Evolutionary conservation across 2,329 filamentous ascomycete species (phyloP).

Genomic region (Alternaria solani): DNA sequence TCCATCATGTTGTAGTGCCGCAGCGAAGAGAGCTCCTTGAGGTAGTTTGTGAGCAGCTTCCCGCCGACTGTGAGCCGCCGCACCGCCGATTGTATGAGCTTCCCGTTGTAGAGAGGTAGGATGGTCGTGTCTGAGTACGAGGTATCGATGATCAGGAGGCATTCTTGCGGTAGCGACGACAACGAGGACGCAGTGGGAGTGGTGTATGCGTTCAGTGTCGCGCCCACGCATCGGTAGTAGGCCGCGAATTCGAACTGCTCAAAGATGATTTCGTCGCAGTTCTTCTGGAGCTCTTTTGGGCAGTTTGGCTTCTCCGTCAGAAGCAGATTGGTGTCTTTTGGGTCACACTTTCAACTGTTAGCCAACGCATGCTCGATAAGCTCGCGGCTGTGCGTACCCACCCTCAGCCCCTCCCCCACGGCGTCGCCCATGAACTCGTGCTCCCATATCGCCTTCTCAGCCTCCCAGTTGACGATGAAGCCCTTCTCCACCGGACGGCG

Average conservation of each 20-base stretch:
- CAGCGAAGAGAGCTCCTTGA: conserved; percentile 87
- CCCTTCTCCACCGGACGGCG: conserved; percentile 92
- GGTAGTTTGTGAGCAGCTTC: conserved; percentile 90
- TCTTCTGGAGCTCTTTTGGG: conserved; percentile 79
- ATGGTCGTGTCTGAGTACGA: conserved; percentile 94
- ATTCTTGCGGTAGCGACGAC: conserved; percentile 70
- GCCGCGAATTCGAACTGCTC: conserved; percentile 94
- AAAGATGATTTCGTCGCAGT: conserved; percentile 96
- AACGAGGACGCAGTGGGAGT: conserved; percentile 54
- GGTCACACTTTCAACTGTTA: conserved; percentile 66
- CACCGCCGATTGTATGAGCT: conserved; percentile 80
- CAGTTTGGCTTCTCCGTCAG: conserved; percentile 87
- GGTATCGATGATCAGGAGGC: conserved; percentile 86
- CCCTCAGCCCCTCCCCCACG: conserved; percentile 67
- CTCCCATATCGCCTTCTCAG: conserved; percentile 95
- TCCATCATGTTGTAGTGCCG: conserved; percentile 96
- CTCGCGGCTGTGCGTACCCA: conserved; percentile 41
- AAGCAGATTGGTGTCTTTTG: conserved; percentile 81
- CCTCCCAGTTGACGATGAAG: conserved; percentile 96
- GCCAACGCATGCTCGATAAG: background rate
- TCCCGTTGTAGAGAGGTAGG: conserved; percentile 83
- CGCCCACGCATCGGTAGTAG: conserved; percentile 78
- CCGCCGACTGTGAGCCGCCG: conserved; percentile 90
- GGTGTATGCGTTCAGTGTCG: conserved; percentile 82
- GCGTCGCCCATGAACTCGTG: conserved; percentile 82